These are phyloP conservation scores for Claviceps spartinae DNA, from an alignment of 2,329 filamentous ascomycete genomes.

Conservation along the genomic window DNA sequence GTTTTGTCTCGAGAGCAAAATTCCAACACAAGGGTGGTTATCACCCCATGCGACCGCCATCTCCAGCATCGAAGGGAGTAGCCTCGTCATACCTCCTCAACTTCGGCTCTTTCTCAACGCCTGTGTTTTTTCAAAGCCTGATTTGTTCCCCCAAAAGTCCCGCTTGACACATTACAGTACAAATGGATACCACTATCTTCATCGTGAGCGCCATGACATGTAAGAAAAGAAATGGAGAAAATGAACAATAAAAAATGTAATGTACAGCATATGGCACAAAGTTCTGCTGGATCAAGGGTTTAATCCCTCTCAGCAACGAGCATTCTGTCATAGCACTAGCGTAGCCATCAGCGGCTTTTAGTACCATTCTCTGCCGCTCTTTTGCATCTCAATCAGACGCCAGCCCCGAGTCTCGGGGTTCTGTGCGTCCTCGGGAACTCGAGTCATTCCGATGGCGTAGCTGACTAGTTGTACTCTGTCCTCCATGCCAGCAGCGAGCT, in stretches of 20 bases:
- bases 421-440: slow-evolving; percentile 87
- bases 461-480: slow-evolving; percentile 97
- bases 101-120: neutral
- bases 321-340: too few relatives aligned
- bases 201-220: neutral
- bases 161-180: slow-evolving; percentile 5
- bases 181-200: slow-evolving; percentile 10
- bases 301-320: too few relatives aligned
- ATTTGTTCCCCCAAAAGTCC: slow-evolving; percentile 2
- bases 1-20: slow-evolving; percentile 9
- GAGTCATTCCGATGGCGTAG: slow-evolving; percentile 91
- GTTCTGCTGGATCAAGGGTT: too few relatives aligned
- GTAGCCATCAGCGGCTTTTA: slow-evolving; percentile 18
- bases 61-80: slow-evolving; percentile 8
- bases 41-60: slow-evolving; percentile 11
- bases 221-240: too few relatives aligned
- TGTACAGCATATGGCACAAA: slow-evolving; percentile 1
- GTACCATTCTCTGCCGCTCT: slow-evolving; percentile 82
- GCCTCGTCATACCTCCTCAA: neutral
- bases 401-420: slow-evolving; percentile 95
- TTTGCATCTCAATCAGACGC: slow-evolving; percentile 96
- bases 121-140: neutral
- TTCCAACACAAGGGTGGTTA: slow-evolving; percentile 20
- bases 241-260: neutral
- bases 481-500: slow-evolving; percentile 94